Evolutionary conservation across 768 basidiomycete species (phyloP).

Genomic region (Suillus variegatus): DNA sequence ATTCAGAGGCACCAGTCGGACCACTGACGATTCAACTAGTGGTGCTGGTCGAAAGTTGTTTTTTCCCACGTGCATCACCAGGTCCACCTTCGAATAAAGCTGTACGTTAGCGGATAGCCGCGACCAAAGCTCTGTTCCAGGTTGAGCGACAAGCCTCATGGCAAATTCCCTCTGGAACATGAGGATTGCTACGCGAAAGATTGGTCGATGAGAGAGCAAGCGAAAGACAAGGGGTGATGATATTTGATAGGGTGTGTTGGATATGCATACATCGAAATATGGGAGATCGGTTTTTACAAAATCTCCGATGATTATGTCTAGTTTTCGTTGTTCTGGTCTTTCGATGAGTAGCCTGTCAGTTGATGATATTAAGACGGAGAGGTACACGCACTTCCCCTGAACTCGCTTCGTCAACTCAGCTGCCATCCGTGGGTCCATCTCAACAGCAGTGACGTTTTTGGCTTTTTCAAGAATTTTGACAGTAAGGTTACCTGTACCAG

Average conservation of each 20-base stretch:
- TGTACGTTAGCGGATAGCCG: conserved; percentile 96
- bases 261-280: conserved; percentile 99
- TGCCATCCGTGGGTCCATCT: conserved; percentile 99
- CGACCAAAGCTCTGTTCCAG: conserved; percentile 87
- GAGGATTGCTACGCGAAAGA: conserved; percentile 92
- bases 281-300: conserved; percentile 98
- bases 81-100: conserved; percentile 94
- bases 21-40: conserved; percentile 89
- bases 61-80: conserved; percentile 94
- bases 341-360: neutral
- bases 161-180: conserved; percentile 99
- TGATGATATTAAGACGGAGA: neutral
- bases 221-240: conserved; percentile 98
- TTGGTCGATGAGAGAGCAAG: conserved; percentile 91
- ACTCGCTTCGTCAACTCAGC: conserved; percentile 96
- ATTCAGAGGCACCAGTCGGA: conserved; percentile 88
- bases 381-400: conserved; percentile 86
- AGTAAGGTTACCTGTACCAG: conserved; percentile 96
- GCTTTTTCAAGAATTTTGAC: conserved; percentile 92
- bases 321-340: conserved; percentile 93
- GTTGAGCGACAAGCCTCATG: conserved; percentile 83
- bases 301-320: conserved; percentile 95
- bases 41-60: conserved; percentile 98
- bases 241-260: conserved; percentile 99
- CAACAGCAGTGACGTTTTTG: conserved; percentile 90